Percentiles rank a stretch among this genome's conserved stretches.
Evolutionary conservation across 257 asterid genomes (phyloP).

Genomic region (Parsonsia alboflavescens): DNA sequence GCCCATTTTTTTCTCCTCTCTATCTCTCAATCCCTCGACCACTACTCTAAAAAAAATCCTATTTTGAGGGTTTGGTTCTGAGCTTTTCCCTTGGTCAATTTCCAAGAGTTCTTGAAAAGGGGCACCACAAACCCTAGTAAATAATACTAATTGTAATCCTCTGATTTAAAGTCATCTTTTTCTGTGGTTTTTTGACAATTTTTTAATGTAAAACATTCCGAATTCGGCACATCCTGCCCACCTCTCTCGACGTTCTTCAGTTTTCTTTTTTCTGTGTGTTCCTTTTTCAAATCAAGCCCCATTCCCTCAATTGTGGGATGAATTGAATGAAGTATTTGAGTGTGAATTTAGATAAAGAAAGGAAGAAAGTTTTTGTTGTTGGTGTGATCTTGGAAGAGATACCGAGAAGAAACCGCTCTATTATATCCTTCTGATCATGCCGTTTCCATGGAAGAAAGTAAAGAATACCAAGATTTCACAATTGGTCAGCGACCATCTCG

Average conservation of each 20-base stretch:
- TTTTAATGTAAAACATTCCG: not conserved
- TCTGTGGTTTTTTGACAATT: not conserved
- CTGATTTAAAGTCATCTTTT: not conserved
- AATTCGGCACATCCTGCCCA: not conserved
- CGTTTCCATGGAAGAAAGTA: slow-evolving; percentile 65
- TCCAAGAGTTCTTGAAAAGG: not conserved
- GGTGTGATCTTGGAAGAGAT: slow-evolving; percentile 4
- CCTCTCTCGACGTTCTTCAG: too few relatives aligned
- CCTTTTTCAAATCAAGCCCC: not conserved
- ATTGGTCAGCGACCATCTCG: slow-evolving; percentile 60
- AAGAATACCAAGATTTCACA: slow-evolving; percentile 43
- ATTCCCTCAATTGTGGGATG: not conserved
- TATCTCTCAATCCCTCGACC: not conserved
- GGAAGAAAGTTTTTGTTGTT: not conserved
- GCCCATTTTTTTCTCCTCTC: not conserved
- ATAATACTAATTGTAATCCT: not conserved
- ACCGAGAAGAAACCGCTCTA: not conserved
- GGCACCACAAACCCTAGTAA: not conserved
- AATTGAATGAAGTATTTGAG: not conserved
- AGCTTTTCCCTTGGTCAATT: not conserved
- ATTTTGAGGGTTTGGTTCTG: not conserved
- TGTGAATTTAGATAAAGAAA: not conserved
- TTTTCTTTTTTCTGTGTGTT: not conserved
- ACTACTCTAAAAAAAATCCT: not conserved
- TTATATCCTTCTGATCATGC: slow-evolving; percentile 35